Percentiles rank a stretch among this genome's conserved stretches.
These are phyloP conservation scores for Dendrobium catenatum DNA, from an alignment of 106 monocot species.

Conservation along the genomic window DNA sequence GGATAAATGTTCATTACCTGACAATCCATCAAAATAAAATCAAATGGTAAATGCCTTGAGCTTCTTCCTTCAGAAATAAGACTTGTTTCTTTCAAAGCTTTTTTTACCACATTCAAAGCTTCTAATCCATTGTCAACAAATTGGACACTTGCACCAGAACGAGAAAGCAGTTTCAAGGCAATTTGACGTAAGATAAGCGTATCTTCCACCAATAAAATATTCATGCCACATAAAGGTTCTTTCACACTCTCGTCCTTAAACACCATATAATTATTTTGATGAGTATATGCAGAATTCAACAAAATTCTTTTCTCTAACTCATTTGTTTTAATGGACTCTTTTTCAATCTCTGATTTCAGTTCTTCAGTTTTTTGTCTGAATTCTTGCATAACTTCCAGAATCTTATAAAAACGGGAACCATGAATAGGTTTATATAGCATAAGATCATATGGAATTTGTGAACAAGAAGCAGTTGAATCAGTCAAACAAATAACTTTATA, in stretches of 20 bases:
- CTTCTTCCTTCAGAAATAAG: conserved; percentile 10
- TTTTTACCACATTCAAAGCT: conserved; percentile 40
- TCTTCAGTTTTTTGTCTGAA: conserved; percentile 26
- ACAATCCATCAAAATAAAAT: conserved; percentile 64
- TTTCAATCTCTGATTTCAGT: neutral
- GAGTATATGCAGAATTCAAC: neutral
- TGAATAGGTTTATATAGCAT: conserved; percentile 62
- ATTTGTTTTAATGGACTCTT: neutral
- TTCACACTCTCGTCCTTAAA: neutral
- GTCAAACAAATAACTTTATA: conserved; percentile 57
- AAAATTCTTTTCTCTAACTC: neutral
- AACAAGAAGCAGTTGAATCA: conserved; percentile 24
- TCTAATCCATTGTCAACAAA: conserved; percentile 48
- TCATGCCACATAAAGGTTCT: conserved; percentile 41
- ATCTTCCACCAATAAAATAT: conserved; percentile 67
- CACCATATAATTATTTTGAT: neutral
- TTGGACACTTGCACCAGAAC: conserved; percentile 50
- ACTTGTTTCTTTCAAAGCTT: conserved; percentile 18
- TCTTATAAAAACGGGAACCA: conserved; percentile 51
- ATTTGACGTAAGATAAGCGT: conserved; percentile 15
- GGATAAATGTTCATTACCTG: conserved; percentile 39
- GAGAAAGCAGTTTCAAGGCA: conserved; percentile 16
- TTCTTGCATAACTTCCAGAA: conserved; percentile 41
- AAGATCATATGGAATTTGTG: conserved; percentile 29
- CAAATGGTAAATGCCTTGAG: conserved; percentile 22